Percentiles rank a stretch among this genome's conserved stretches.
These are phyloP conservation scores for Tympanopsis confertula DNA, from an alignment of 2,329 filamentous ascomycete genomes.

Conservation along the genomic window DNA sequence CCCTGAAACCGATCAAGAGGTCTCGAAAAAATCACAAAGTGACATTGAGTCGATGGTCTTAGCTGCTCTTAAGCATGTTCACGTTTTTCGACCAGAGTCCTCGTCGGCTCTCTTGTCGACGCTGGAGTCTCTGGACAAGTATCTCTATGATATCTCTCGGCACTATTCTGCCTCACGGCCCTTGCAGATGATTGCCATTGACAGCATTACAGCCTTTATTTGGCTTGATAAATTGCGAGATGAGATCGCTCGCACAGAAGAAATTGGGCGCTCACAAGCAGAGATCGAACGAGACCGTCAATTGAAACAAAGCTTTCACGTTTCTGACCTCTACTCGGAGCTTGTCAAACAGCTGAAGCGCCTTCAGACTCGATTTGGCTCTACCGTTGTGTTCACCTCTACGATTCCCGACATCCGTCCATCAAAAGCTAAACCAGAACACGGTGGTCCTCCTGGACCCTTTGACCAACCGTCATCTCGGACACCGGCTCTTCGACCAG, in stretches of 20 bases:
- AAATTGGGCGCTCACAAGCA: background rate
- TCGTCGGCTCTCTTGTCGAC: slow-evolving; percentile 35
- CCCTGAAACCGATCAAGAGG: too few species aligned
- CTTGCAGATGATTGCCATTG: slow-evolving; percentile 37
- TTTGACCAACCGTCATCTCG: background rate
- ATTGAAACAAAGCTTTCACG: background rate
- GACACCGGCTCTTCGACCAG: background rate
- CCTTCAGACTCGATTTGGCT: background rate
- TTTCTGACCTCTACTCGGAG: background rate
- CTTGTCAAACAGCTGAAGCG: background rate
- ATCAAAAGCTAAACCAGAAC: background rate
- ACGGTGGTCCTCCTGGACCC: background rate
- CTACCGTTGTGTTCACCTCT: background rate
- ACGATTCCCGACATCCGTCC: background rate
- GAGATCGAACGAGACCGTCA: background rate
- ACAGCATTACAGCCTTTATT: slow-evolving; percentile 41
- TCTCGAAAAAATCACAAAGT: slow-evolving; percentile 5
- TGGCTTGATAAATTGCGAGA: slow-evolving; percentile 36
- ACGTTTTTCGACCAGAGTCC: slow-evolving; percentile 43
- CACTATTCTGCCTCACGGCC: slow-evolving; percentile 32
- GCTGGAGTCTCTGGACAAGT: slow-evolving; percentile 28
- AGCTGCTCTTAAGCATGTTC: slow-evolving; percentile 37
- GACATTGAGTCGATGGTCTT: slow-evolving; percentile 15
- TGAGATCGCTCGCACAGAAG: slow-evolving; percentile 14
- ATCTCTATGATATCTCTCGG: slow-evolving; percentile 29